Evolutionary conservation across 2,329 filamentous ascomycete genomes (phyloP), one percentile per base, ranked within the genome.

Genomic region (Tolypocladium album): DNA sequence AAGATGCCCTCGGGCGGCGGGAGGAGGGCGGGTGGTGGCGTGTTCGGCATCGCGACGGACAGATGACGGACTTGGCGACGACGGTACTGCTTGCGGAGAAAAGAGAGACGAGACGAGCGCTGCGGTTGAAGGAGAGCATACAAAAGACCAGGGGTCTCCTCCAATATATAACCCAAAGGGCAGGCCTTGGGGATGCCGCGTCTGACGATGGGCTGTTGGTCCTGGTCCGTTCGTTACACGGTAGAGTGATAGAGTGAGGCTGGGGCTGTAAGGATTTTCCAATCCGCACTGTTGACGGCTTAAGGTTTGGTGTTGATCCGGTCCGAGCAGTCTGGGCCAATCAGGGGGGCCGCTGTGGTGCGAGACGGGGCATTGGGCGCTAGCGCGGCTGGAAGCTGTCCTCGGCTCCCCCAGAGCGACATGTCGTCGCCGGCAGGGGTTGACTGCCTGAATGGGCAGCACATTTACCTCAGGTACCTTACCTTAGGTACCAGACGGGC

Each of bases 1-100:
- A 82, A 86, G 68, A 86, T 85, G 64, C 81, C 82, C 68, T 85
- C 82, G 57, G 82, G 81, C 57, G 83, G 83, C 47, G 83, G 80
- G 52, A 79, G 75, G 62, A 85, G 73, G 61, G 74, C 72, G 55
- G 77, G 74, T 50, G 76, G 75, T 62, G 79, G 77, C 65, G 78
- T 78, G 67, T 76, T 76, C 62, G 77, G 72, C 77, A 79, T 79
- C 50, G 70, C 66, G 67, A 72, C 68, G 68, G 53, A 12, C 40
- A 11, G 66, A 64, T 69, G 71, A 11, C 24, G n/a, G 66, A 64
- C 69, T 72, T 67, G 65, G 69, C 68, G 65, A 71, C 66, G 64
- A 65, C 69, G 66, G 70, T 70, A 67, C 66, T 62, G 64, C 20
- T 62, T 62, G 64, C 57, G 59, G 47, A 40, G 56, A 58, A 43